Percentiles rank a stretch among this genome's conserved stretches.
These are phyloP conservation scores for Skeletonema marinoi DNA, from an alignment of 108 stramenopile species.

Conservation along the genomic window DNA sequence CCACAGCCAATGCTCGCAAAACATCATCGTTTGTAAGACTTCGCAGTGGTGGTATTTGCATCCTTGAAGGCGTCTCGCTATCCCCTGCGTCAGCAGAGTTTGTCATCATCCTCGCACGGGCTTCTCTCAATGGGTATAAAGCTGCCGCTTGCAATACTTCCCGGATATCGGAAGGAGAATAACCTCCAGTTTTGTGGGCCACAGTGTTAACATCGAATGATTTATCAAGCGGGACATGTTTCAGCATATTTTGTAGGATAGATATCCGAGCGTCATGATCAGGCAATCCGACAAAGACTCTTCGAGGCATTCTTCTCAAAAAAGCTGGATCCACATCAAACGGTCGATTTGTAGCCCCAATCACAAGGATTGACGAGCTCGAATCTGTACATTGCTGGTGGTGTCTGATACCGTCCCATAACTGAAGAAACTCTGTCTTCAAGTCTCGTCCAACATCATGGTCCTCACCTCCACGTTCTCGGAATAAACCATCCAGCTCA, in stretches of 20 bases:
- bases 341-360: constrained; percentile 95
- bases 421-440: constrained; percentile 96
- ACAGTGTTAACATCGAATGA: constrained; percentile 43
- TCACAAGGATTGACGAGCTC: constrained; percentile 38
- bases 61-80: not conserved
- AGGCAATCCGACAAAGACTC: constrained; percentile 87
- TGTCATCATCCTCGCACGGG: constrained; percentile 27
- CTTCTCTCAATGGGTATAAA: constrained; percentile 60
- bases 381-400: constrained; percentile 26
- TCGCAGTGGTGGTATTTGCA: constrained; percentile 36
- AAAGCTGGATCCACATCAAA: constrained; percentile 95
- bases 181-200: constrained; percentile 58
- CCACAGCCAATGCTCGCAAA: constrained; percentile 38
- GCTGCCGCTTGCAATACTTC: constrained; percentile 71
- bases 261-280: constrained; percentile 64
- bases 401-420: constrained; percentile 88
- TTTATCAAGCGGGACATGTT: constrained; percentile 38
- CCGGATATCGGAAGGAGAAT: constrained; percentile 69
- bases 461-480: constrained; percentile 74
- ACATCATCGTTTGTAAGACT: constrained; percentile 60
- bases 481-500: constrained; percentile 94
- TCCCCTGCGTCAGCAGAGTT: not conserved
- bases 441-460: constrained; percentile 91
- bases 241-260: constrained; percentile 59
- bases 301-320: constrained; percentile 82